These are phyloP conservation scores for Heterobasidion occidentale DNA, from an alignment of 1,284 basidiomycete genomes.

Conservation along the genomic window DNA sequence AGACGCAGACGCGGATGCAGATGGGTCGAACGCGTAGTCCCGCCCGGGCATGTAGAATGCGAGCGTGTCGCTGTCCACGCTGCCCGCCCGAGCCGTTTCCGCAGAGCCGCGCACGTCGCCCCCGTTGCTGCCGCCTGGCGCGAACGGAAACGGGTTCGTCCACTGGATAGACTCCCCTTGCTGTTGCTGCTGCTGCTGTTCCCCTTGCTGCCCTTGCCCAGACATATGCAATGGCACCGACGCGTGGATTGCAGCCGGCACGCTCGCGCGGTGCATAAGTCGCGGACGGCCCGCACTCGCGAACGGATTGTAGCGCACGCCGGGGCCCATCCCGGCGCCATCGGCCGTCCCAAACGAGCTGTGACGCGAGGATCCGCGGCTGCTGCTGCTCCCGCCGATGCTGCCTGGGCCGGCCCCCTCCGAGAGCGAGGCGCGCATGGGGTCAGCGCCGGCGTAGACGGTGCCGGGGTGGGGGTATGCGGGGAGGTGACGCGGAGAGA, in stretches of 20 bases:
- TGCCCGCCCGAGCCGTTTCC: no score
- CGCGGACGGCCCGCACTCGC: background rate
- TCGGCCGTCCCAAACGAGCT: background rate
- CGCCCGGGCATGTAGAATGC: no score
- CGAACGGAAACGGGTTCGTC: no score
- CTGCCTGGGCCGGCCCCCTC: background rate
- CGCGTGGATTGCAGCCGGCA: background rate
- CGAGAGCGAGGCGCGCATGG: background rate
- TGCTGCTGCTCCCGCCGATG: background rate
- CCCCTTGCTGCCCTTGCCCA: background rate
- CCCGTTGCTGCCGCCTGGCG: no score
- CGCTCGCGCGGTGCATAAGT: background rate
- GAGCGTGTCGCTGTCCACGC: no score
- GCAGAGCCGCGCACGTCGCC: no score
- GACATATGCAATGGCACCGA: background rate
- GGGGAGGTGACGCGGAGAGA: slow-evolving; percentile 7
- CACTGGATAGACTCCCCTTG: background rate
- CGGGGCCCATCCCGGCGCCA: background rate
- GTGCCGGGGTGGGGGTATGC: background rate
- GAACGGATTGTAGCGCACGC: background rate
- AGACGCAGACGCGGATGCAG: background rate
- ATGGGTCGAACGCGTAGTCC: no score
- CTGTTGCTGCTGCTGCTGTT: background rate
- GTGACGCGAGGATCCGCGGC: background rate
- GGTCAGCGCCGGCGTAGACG: slow-evolving; percentile 1